Evolutionary conservation across 495 filamentous ascomycete genomes (phyloP), one percentile per base, ranked within the genome.

Genomic region (Cercophora sp.): DNA sequence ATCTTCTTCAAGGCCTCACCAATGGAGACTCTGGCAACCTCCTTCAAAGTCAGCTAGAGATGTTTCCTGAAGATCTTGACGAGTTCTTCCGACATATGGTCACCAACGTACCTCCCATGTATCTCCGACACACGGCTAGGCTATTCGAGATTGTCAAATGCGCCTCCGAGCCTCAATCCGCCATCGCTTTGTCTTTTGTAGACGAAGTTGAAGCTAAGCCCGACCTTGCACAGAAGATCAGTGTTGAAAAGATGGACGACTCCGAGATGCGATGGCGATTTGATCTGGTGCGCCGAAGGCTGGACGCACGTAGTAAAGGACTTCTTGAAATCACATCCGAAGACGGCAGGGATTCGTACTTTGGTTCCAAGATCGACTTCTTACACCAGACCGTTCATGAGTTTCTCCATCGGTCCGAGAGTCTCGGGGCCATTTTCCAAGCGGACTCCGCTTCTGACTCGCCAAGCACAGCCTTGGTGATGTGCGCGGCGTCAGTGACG

Each of bases 61-160:
- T 11, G 8, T 22, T 52, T 13, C 49, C 49, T 2, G 8, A 10
- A 8, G 49, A 44, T 8, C 49, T 52, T n/a, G 15, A 20, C 26
- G 19, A 9, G 3, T 44, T 43, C 15, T 52, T 52, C 26, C 15
- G 27, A 19, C 15, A 24, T 15, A 52, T 52, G 49, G n/a, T 52
- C 22, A 15, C 10, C 40, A 10, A 18, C 2, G 25, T 43, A 4
- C 29, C 29, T 13, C 29, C 6, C 8, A 32, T 32, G 29, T 32
- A 32, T 32, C 29, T 6, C 13, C 29, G 13, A 6, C 29, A 32
- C 29, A 32, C 29, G 13, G 8, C 13, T 32, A 32, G 29, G 43
- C 3, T 36, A 32, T 24, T 9, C 8, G 6, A 27, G 24, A 34
- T 32, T 26, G 26, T 16, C 46, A 19, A 39, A 39, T 18, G n/a